Evolutionary conservation across 2,329 filamentous ascomycete genomes (phyloP).

Genomic region (Exophiala dermatitidis): DNA sequence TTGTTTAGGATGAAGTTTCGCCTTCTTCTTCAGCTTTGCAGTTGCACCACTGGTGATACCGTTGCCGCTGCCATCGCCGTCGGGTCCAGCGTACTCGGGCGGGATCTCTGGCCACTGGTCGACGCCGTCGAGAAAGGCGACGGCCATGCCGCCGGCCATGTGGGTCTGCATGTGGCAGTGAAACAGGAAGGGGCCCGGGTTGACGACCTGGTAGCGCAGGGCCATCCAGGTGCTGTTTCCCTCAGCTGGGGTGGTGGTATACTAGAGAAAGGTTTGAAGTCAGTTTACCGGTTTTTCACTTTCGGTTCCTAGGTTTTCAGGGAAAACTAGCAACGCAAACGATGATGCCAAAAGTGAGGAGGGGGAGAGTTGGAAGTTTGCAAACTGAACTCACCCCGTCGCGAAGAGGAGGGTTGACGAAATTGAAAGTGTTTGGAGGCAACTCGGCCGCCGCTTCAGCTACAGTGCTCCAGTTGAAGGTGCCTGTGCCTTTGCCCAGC

Average conservation of each 20-base stretch:
- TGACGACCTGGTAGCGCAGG: constrained; percentile 48
- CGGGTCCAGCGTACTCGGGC: constrained; percentile 20
- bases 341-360: no score
- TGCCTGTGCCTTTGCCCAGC: constrained; percentile 47
- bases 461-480: constrained; percentile 48
- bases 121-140: constrained; percentile 42
- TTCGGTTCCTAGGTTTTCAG: no score
- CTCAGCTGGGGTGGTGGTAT: constrained; percentile 34
- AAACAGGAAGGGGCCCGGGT: constrained; percentile 49
- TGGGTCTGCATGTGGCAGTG: constrained; percentile 54
- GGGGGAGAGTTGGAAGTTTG: not conserved
- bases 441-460: constrained; percentile 44
- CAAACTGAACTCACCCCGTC: constrained; percentile 36
- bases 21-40: constrained; percentile 18
- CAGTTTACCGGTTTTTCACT: not conserved
- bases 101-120: constrained; percentile 30
- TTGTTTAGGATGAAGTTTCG: constrained; percentile 11
- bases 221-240: constrained; percentile 42
- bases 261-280: constrained; percentile 25
- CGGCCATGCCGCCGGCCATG: constrained; percentile 49
- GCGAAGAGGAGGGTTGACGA: constrained; percentile 48
- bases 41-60: constrained; percentile 3
- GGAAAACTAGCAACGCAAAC: no score
- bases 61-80: constrained; percentile 7
- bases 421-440: constrained; percentile 49